Conservation (phyloP, 768 basidiomycete species). For the Termitomyces sp. region DNA sequence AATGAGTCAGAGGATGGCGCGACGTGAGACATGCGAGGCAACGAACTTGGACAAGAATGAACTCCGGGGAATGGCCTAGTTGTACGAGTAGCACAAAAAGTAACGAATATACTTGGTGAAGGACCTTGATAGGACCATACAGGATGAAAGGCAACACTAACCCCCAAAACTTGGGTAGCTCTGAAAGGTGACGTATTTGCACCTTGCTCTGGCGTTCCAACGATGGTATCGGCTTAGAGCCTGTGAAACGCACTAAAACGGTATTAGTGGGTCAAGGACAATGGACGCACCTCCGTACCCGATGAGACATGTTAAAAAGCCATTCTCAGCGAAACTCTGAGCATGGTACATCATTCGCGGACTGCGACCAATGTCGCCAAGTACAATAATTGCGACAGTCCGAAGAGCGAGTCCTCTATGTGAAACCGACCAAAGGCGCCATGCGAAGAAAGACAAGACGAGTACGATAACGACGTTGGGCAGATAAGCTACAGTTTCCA, state of each 20-base stretch:
- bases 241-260: conserved; percentile 32
- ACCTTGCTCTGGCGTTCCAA: conserved; percentile 63
- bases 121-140: conserved; percentile 77
- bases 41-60: conserved; percentile 84
- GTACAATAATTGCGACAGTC: conserved; percentile 83
- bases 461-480: conserved; percentile 4
- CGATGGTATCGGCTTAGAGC: conserved; percentile 71
- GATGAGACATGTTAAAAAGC: conserved; percentile 74
- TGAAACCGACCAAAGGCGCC: conserved; percentile 27
- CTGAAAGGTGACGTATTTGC: conserved; percentile 60
- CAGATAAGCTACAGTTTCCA: conserved; percentile 4
- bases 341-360: conserved; percentile 99
- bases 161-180: conserved; percentile 51
- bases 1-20: neutral
- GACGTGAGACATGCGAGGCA: conserved; percentile 9
- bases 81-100: conserved; percentile 55
- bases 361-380: conserved; percentile 94
- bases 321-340: conserved; percentile 79
- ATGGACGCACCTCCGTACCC: conserved; percentile 69
- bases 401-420: conserved; percentile 41
- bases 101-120: conserved; percentile 61
- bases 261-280: neutral
- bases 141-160: conserved; percentile 55
- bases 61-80: conserved; percentile 68
- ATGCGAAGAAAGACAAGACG: conserved; percentile 22